A percentile compares a stretch with the other conserved stretches of the same genome.
phyloP scores from a whole-genome alignment of 2,329 filamentous ascomycete genomes.

The Colletotrichum cordylinicola region DNA sequence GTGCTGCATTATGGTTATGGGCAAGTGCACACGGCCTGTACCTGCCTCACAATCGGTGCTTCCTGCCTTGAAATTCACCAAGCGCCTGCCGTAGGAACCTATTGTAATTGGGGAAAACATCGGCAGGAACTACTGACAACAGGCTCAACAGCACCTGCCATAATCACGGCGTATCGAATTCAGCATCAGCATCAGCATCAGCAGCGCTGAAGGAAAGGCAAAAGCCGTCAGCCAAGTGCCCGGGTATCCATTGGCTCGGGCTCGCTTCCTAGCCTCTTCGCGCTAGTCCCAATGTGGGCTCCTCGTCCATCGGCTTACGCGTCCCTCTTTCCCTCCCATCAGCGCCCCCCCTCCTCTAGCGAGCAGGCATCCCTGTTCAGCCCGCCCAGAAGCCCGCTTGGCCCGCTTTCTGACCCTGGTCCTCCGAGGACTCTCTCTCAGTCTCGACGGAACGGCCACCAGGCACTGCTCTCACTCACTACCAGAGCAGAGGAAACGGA shows the following conservation, averaged over 20 bases:
- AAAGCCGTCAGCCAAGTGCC: neutral
- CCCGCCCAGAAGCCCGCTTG: slow-evolving; percentile 15
- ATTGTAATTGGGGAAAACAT: neutral
- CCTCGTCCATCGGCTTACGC: slow-evolving; percentile 20
- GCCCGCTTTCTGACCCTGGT: slow-evolving; percentile 11
- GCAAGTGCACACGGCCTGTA: neutral
- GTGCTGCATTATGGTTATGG: neutral
- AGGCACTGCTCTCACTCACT: neutral
- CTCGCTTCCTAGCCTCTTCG: neutral
- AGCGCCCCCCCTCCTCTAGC: neutral
- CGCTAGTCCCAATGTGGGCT: slow-evolving; percentile 6
- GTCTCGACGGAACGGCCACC: slow-evolving; percentile 1
- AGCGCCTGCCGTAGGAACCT: neutral
- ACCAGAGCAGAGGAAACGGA: slow-evolving; percentile 5
- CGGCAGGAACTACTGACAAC: neutral
- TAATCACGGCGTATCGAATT: neutral
- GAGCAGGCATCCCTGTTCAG: slow-evolving; percentile 12
- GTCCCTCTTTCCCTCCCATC: slow-evolving; percentile 14
- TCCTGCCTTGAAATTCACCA: neutral
- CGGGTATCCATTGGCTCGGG: neutral
- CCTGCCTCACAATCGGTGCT: neutral
- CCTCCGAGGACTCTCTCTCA: neutral
- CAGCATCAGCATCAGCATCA: neutral
- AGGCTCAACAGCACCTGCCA: neutral
- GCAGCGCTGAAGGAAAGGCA: neutral